phyloP scores from a whole-genome alignment of 352 stramenopile species.

The Phytopythium ostracodes region DNA sequence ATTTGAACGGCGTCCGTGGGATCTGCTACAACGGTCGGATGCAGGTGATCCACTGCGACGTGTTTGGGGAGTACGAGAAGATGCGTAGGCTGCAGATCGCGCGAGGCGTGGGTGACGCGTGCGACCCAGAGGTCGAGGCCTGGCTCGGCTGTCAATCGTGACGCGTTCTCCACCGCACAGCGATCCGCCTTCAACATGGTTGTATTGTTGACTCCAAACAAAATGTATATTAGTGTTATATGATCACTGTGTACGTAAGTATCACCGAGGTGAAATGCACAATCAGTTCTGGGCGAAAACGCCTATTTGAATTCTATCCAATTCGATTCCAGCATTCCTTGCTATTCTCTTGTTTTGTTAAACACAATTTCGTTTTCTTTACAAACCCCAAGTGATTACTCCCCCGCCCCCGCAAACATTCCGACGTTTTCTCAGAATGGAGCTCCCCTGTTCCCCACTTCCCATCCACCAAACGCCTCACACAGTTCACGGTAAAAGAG shows the following conservation, averaged over 20 bases:
- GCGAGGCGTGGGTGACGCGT: slow-evolving; percentile 14
- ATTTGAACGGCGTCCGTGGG: slow-evolving; percentile 12
- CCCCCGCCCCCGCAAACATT: slow-evolving; percentile 1
- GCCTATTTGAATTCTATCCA: too few species aligned
- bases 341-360: not conserved
- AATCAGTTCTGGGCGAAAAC: not conserved
- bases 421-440: not conserved
- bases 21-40: slow-evolving; percentile 46
- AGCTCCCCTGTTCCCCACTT: not conserved
- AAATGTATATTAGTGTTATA: not conserved
- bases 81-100: slow-evolving; percentile 33
- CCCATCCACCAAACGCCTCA: not conserved
- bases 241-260: not conserved
- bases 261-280: not conserved
- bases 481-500: not conserved
- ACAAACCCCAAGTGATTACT: slow-evolving; percentile 7
- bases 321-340: too few species aligned
- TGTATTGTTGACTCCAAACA: not conserved
- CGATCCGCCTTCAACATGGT: not conserved
- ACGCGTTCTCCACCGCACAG: not conserved
- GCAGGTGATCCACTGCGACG: slow-evolving; percentile 40
- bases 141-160: slow-evolving; percentile 25
- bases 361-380: not conserved
- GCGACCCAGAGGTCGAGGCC: slow-evolving; percentile 25
- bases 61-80: slow-evolving; percentile 24